Evolutionary conservation across 768 basidiomycete species (phyloP), one percentile per base, ranked within the genome.

Genomic region (Rhodotorula babjevae): DNA sequence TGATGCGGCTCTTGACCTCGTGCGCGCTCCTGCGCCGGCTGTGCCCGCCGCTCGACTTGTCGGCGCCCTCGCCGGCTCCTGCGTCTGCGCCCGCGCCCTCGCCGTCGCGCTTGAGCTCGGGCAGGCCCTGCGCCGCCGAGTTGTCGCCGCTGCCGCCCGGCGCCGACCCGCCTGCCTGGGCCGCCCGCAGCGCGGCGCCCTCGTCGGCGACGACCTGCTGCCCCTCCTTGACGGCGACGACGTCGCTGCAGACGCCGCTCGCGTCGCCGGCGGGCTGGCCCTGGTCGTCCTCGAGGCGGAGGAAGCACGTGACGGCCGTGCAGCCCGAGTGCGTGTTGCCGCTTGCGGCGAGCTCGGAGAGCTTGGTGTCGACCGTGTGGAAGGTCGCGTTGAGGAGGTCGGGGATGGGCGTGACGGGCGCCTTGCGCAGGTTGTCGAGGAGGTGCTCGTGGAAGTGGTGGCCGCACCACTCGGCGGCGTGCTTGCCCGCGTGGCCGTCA

Each of bases 401-500:
- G 5, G 95, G 94, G 63, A 98, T 86, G 42, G 86, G 83, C 27
- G 84, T 79, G 18, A 83, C 80, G 12, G 87, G 85, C 49, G 84
- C 82, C 10, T 59, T 49, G 69, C 86, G 87, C 50, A 95, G 82
- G n/a, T 86, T 36, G 27, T 68, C 60, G 58, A 76, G 67, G 40
- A 76, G 68, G 65, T 76, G 65, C 64, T 93, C 88, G 79, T 98
- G 93, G 82, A 99, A 99, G 81, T 98, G 88, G 77, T 86, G 84
- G 56, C 96, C 96, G 81, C 96, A 98, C 94, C 95, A 98, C 81
- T 99, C 96, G 40, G 96, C 96, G 47, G 95, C 94, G 78, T 97
- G 92, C 81, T 95, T 98, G 27, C 96, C 96, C 1, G 96, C 96
- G 80, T 99, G 96, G 6, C 96, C 96, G 78, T 99, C 96, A 78